Evolutionary conservation across 805 yeast genomes (phyloP).

Genomic region (Lipomyces yamanashiensis): DNA sequence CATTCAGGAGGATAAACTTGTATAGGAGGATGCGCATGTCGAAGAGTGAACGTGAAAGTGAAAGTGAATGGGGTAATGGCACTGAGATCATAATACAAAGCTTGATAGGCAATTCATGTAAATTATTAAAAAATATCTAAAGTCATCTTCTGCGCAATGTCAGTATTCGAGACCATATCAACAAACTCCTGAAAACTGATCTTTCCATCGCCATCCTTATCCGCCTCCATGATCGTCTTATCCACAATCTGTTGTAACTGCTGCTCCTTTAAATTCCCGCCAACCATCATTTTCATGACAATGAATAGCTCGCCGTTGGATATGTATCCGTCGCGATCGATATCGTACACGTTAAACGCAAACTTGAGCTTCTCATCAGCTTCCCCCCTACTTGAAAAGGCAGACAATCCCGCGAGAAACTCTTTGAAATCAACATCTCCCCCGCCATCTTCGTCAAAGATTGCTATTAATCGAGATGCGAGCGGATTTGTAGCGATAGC

Average conservation of each 20-base stretch:
- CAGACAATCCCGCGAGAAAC: slow-evolving; percentile 82
- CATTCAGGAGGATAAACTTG: too few species aligned
- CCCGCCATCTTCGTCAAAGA: slow-evolving; percentile 88
- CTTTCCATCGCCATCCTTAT: slow-evolving; percentile 82
- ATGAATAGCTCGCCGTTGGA: slow-evolving; percentile 94
- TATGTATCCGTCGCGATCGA: slow-evolving; percentile 91
- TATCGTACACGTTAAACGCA: slow-evolving; percentile 92
- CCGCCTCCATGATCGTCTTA: slow-evolving; percentile 92
- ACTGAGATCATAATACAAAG: too few species aligned
- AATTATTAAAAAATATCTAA: slow-evolving; percentile 33
- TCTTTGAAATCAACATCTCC: slow-evolving; percentile 96
- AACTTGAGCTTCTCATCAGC: slow-evolving; percentile 81
- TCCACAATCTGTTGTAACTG: slow-evolving; percentile 95
- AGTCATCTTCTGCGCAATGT: slow-evolving; percentile 42
- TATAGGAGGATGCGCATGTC: too few species aligned
- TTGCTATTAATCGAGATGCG: slow-evolving; percentile 87
- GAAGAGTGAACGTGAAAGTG: too few species aligned
- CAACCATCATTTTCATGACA: slow-evolving; percentile 96
- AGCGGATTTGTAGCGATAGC: slow-evolving; percentile 90
- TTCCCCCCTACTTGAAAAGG: slow-evolving; percentile 82
- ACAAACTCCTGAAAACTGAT: slow-evolving; percentile 86
- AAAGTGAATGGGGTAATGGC: too few species aligned
- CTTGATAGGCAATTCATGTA: too few species aligned
- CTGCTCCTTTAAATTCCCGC: slow-evolving; percentile 79
- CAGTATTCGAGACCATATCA: slow-evolving; percentile 48